Evolutionary conservation across 768 basidiomycete genomes (phyloP), one percentile per base, ranked within the genome.

Genomic region (Suillus tomentosus): DNA sequence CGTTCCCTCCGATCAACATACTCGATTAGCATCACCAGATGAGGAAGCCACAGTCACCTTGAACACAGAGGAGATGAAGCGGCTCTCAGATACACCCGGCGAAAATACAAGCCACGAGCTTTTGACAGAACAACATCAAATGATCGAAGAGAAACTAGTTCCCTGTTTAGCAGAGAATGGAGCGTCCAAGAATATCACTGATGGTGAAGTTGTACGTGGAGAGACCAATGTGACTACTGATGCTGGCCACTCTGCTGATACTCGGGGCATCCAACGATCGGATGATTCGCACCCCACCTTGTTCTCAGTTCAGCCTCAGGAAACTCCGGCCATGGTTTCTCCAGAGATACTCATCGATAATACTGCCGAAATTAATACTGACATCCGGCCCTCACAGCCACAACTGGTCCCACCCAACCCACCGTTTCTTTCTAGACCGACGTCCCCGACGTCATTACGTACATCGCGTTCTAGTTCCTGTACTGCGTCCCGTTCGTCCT

Each of bases 1-100:
- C 79, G 80, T 36, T 74, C 66, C 14, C 68, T 71, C 4, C 63
- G 64, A 7, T 39, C 60, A 36, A 3, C 14, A 47, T 62, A 15
- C 48, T 53, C n/a, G 22, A 40, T 34, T 57, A 48, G 56, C 61
- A 64, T 15, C 40, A 27, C 56, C 2, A 34, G 69, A 51, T 34
- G 50, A 50, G 31, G 34, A 60, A 59, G 13, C 36, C 9, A 19
- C 3, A 10, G 24, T 36, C 10, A n/a, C 60, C 15, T 55, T n/a
- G 19, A 31, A 37, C 47, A 31, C 31, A 11, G 62, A 45, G 14
- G 36, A 34, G 45, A 13, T 37, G 22, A 14, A 13, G 31, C 22
- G 4, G 60, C 40, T 36, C 1, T 36, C 24, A 10, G 42, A 43
- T 13, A 13, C 14, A 10, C 27, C 56, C 39, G 37, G 62, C n/a